Evolutionary conservation across 2,329 filamentous ascomycete genomes (phyloP), one percentile per base, ranked within the genome.

Genomic region (Alternaria metachromatica): DNA sequence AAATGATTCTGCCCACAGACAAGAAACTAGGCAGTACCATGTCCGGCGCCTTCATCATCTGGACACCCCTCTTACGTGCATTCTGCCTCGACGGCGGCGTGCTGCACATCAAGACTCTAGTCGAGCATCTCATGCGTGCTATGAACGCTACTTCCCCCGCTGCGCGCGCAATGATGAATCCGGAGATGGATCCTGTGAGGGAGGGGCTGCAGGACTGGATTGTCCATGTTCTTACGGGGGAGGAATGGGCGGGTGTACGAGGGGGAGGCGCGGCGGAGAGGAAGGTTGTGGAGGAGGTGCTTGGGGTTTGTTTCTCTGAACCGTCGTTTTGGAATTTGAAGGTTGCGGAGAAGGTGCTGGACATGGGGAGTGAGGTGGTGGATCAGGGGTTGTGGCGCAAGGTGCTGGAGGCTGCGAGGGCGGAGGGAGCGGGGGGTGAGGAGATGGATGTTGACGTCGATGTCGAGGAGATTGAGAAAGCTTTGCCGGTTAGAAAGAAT

Each of bases 161-260:
- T 3, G 11, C 46, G 1, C 33, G 28, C 4, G 43, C 30, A 8
- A 65, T 23, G 25, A 55, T 55, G 8, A 54, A 58, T 21, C 45
- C 64, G 0, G 69, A 76, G 26, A 49, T 65, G 25, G 73, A 82
- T 63, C 72, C 79, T 0, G 67, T 72, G 7, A 73, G 73, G 37
- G 83, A 87, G 73, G 83, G 80, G 2, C 57, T 84, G 30, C 84
- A 80, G 64, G 73, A 81, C 33, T 88, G 86, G 86, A 68, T 86
- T 25, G 67, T 81, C 9, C 84, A 87, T 68, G 76, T 87, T 10
- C 67, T 86, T 25, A 74, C 74, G 6, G 80, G 80, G 11, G 55
- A 74, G 4, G 70, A 73, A 2, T 85, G 82, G 82, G 43, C 56
- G n/a, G 68, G 69, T 11, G 66, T 66, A 28, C 65, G 74, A 33